Evolutionary conservation across 2,329 filamentous ascomycete species (phyloP).

Genomic region (Orbilia blumenaviensis): DNA sequence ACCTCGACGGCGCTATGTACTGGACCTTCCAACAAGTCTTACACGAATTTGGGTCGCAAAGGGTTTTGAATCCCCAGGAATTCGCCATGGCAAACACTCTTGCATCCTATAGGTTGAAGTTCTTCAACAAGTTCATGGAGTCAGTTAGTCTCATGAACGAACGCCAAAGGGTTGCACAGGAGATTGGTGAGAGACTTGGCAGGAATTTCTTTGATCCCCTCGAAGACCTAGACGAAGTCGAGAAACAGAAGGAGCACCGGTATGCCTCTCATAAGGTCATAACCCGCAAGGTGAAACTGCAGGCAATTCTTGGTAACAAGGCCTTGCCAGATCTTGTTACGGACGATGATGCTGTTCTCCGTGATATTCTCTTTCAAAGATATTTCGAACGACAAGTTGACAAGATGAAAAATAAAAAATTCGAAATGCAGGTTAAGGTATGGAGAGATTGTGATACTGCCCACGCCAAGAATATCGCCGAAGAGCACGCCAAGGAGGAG

Average conservation of each 20-base stretch:
- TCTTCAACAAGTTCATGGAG: not conserved
- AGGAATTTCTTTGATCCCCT: not conserved
- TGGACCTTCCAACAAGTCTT: not conserved
- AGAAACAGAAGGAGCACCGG: constrained; percentile 3
- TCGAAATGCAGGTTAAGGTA: not conserved
- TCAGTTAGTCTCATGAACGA: not conserved
- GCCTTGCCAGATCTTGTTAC: not conserved
- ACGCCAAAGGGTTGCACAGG: not conserved
- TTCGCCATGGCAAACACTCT: no score
- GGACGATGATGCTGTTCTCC: not conserved
- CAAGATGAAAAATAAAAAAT: not conserved
- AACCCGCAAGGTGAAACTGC: constrained; percentile 1
- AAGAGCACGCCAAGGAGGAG: not conserved
- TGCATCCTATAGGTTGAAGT: not conserved
- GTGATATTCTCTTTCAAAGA: not conserved
- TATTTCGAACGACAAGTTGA: not conserved
- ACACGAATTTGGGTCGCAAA: not conserved
- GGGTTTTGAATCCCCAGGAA: no score
- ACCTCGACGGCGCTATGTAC: not conserved
- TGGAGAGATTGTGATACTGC: not conserved
- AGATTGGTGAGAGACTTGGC: not conserved
- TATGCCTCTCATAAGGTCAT: not conserved
- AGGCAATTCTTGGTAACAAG: constrained; percentile 9
- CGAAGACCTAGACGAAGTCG: not conserved
- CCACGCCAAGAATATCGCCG: not conserved